Conservation (phyloP, 306 rosid genomes). For the Sesbania bispinosa region DNA sequence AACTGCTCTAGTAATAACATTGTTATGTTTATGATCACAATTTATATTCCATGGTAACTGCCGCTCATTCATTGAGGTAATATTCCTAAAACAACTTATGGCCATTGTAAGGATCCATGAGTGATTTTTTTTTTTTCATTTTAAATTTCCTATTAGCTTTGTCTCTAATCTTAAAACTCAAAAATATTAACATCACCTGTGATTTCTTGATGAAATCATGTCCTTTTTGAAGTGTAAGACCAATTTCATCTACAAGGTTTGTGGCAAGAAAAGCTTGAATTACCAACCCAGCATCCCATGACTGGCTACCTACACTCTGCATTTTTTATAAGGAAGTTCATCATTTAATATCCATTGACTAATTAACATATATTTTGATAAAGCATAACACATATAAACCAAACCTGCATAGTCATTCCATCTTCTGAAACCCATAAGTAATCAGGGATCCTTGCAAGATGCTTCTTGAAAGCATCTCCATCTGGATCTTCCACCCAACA, state of each 20-base stretch:
- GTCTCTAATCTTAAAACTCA: too few species aligned
- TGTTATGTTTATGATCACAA: too few species aligned
- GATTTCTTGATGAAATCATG: conserved; percentile 62
- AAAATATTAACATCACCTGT: conserved; percentile 33
- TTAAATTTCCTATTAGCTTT: too few species aligned
- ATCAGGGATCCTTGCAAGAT: conserved; percentile 64
- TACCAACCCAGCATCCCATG: conserved; percentile 53
- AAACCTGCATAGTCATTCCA: conserved; percentile 68
- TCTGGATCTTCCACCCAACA: conserved; percentile 75
- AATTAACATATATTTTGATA: too few species aligned
- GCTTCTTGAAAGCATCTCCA: conserved; percentile 59
- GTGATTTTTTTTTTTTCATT: too few species aligned
- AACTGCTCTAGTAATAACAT: too few species aligned
- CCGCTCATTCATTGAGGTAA: too few species aligned
- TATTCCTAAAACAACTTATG: too few species aligned
- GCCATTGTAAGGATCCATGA: too few species aligned
- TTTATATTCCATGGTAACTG: too few species aligned
- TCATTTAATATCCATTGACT: too few species aligned
- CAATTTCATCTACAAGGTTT: conserved; percentile 47
- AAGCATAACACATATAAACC: too few species aligned
- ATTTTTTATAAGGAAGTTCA: neutral
- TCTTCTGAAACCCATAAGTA: conserved; percentile 70
- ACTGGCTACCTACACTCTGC: conserved; percentile 60
- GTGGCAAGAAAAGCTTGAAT: conserved; percentile 58
- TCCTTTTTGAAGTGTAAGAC: conserved; percentile 39